phyloP scores from a whole-genome alignment of 2,329 filamentous ascomycete species.

The Verticillium dahliae region DNA sequence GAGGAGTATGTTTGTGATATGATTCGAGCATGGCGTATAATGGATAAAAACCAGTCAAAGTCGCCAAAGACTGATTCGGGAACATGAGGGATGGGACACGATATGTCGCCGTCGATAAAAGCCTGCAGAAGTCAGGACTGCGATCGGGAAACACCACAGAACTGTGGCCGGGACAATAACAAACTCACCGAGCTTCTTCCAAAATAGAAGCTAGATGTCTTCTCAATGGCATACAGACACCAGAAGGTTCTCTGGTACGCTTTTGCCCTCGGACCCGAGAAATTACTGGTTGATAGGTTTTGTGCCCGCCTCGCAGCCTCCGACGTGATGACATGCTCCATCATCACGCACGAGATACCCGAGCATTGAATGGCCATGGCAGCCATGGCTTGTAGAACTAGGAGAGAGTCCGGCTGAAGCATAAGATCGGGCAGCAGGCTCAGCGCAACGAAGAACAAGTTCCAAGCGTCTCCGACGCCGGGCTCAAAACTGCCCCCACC shows the following conservation, averaged over 20 bases:
- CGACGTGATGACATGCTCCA: slow-evolving; percentile 22
- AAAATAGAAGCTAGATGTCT: slow-evolving; percentile 20
- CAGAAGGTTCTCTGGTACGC: slow-evolving; percentile 22
- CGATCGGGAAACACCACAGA: too few species aligned
- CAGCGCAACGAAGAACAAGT: slow-evolving; percentile 28
- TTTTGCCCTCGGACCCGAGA: slow-evolving; percentile 7
- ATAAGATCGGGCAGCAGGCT: slow-evolving; percentile 24
- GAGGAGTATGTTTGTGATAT: slow-evolving; percentile 20
- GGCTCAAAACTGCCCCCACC: slow-evolving; percentile 29
- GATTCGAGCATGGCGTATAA: slow-evolving; percentile 17
- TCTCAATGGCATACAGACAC: slow-evolving; percentile 19
- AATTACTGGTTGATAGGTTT: slow-evolving; percentile 15
- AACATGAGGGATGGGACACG: slow-evolving; percentile 18
- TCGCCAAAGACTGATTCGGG: slow-evolving; percentile 15
- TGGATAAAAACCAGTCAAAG: slow-evolving; percentile 18
- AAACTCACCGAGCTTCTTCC: slow-evolving; percentile 20
- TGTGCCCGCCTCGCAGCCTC: slow-evolving; percentile 23
- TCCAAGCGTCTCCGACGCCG: slow-evolving; percentile 29
- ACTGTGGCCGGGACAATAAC: too few species aligned
- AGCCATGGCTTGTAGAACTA: slow-evolving; percentile 21
- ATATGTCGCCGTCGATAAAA: slow-evolving; percentile 24
- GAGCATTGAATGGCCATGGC: slow-evolving; percentile 21
- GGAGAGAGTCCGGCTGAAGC: slow-evolving; percentile 20
- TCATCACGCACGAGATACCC: slow-evolving; percentile 19
- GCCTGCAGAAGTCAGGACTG: slow-evolving; percentile 7